Percentiles rank a stretch among this genome's conserved stretches.
Conservation (phyloP, 2,329 filamentous ascomycete genomes). For the Aureobasidium mangrovei region DNA sequence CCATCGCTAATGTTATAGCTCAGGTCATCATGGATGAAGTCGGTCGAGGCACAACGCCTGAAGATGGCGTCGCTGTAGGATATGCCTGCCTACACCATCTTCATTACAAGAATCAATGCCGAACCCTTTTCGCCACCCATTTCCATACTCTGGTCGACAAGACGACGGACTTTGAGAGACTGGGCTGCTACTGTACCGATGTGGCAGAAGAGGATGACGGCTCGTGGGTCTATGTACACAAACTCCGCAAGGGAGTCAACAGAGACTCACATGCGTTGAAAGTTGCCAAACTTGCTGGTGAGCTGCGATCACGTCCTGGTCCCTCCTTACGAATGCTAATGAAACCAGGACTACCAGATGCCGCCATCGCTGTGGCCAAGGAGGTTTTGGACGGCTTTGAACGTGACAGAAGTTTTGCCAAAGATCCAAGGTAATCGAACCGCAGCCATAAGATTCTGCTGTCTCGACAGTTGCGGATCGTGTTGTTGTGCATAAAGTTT, state of each 20-base stretch:
- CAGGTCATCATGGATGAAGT: constrained; percentile 87
- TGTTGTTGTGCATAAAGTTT: too few species aligned
- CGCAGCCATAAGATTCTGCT: too few species aligned
- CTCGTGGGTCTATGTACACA: constrained; percentile 80
- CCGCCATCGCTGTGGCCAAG: constrained; percentile 59
- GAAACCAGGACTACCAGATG: constrained; percentile 53
- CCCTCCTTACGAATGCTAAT: constrained; percentile 13
- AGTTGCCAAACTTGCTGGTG: constrained; percentile 74
- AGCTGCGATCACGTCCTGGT: constrained; percentile 8
- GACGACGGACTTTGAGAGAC: constrained; percentile 48
- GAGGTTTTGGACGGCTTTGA: constrained; percentile 41
- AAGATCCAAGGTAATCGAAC: too few species aligned
- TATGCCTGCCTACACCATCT: constrained; percentile 84
- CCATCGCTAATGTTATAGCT: neutral
- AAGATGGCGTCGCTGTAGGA: constrained; percentile 82
- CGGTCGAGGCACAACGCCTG: constrained; percentile 84
- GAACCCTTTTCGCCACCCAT: constrained; percentile 88
- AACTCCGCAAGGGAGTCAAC: constrained; percentile 72
- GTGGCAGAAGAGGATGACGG: constrained; percentile 59
- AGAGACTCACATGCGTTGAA: constrained; percentile 84
- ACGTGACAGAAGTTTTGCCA: neutral
- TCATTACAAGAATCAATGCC: constrained; percentile 64
- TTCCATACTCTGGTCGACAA: constrained; percentile 81
- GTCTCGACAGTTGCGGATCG: too few species aligned
- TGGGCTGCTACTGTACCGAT: constrained; percentile 83